Evolutionary conservation across 805 yeast genomes (phyloP), one percentile per base, ranked within the genome.

Genomic region (Metschnikowia picachoensis): DNA sequence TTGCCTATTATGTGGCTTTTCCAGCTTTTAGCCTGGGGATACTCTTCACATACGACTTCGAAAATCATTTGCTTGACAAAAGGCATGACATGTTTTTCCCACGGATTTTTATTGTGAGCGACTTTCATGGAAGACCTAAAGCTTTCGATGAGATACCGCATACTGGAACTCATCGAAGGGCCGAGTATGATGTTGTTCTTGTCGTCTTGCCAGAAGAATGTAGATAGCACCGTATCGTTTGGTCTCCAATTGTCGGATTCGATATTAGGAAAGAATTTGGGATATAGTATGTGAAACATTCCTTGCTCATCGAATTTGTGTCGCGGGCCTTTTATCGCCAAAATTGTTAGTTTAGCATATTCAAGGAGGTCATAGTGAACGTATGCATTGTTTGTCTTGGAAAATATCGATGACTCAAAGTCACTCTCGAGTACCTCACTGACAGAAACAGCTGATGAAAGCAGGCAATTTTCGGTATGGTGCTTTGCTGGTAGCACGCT

Each of bases 201-300:
- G 39, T 50, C 46, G 8, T 47, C 44, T 11, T 16, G 35, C 10
- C 39, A 30, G 49, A 58, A 56, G 16, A 65, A 47, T 33, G 53
- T 46, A 13, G 51, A 48, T 10, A 58, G 27, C 8, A 59, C 48
- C 28, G 57, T 49, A 11, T 50, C 51, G 29, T 56, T 50, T 0
- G 70, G 71, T 11, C 50, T 37, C 74, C 75, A 72, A 41, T 70
- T 71, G 47, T 70, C 74, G 0, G 70, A 62, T 43, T 70, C 74
- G 25, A 66, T 59, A 40, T 71, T 70, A 35, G 74, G 74, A 41
- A 66, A 72, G 54, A 68, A 70, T 41, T 69, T 69, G 12, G 77
- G 77, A 51, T 72, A 72, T 14, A 71, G 57, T 29, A 72, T 71
- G 44, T 72, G 76, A 35, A 71, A 57, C 64, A 70, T 64, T 45